Evolutionary conservation across 352 stramenopile genomes (phyloP).

Genomic region (Phytophthora kernoviae): DNA sequence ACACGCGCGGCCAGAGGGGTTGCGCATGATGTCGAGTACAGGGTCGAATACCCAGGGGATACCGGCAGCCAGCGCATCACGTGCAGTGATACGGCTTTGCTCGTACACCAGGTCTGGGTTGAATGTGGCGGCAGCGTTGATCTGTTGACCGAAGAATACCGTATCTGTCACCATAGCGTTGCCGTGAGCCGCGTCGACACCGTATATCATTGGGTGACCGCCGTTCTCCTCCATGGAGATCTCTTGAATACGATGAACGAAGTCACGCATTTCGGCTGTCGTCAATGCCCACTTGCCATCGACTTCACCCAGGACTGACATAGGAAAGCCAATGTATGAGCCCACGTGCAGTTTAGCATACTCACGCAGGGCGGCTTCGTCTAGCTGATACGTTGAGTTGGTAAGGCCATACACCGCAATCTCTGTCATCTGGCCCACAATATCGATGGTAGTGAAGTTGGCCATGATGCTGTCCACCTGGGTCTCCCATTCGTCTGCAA

Average conservation of each 20-base stretch:
- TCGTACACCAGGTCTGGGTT: constrained; percentile 63
- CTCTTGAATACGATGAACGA: constrained; percentile 64
- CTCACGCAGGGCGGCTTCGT: constrained; percentile 47
- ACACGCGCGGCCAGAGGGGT: constrained; percentile 85
- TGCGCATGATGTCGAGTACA: constrained; percentile 69
- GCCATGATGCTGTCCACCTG: constrained; percentile 19
- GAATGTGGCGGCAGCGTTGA: constrained; percentile 86
- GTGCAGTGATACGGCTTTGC: constrained; percentile 61
- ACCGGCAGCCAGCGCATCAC: constrained; percentile 76
- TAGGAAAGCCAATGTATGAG: constrained; percentile 59
- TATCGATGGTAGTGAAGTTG: constrained; percentile 17
- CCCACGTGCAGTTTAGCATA: constrained; percentile 73
- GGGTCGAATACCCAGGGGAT: constrained; percentile 88
- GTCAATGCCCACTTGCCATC: constrained; percentile 29
- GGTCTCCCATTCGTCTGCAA: constrained; percentile 16
- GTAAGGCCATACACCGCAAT: constrained; percentile 15
- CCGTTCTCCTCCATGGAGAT: constrained; percentile 60
- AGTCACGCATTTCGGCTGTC: constrained; percentile 54
- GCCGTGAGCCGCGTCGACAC: constrained; percentile 86
- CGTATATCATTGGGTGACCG: constrained; percentile 68
- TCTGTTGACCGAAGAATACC: constrained; percentile 79
- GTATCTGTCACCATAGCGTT: constrained; percentile 74
- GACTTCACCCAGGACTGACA: background rate
- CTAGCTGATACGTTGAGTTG: constrained; percentile 38
- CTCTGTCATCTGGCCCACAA: constrained; percentile 26